Base-by-base conservation (phyloP, 2,329 filamentous ascomycete species). In the Orbilia quercus region DNA sequence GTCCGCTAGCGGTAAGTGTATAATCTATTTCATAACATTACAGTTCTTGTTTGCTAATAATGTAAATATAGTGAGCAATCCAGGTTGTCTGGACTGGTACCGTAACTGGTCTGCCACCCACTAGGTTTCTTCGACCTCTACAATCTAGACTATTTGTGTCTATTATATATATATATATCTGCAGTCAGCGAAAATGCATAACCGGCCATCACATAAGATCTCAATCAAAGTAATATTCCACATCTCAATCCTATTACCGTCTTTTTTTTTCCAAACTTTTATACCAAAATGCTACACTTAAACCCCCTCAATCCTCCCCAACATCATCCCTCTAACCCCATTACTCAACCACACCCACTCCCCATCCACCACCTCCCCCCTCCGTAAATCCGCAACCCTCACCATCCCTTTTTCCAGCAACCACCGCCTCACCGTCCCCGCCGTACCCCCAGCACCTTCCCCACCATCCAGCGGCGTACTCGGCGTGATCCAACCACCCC, bases 11-110 rank as follows among this genome's bases (percentile, higher is more conserved):
- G 93, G 98, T n/a, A 91, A 92, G 2, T 66, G n/a, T 9, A 47
- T 36, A 47, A 22, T 1, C 36, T 23, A n/a, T 47, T 22, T 23
- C 16, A 20, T 7, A 25, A n/a, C 4, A 45, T 4, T 34, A 14
- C 28, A 36, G 16, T 40, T 55, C 34, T 5, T n/a, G 18, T 53
- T n/a, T 7, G 48, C 60, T 66, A 63, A 71, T 25, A 20, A 45
- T 50, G 12, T 36, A 47, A 36, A 48, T 53, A 64, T 20, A 72
- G 69, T 73, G 47, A 73, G 69, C 48, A 98, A 98, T 80, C 89
- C 91, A 1, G 90, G 89, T 76, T 92, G 93, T 76, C 81, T 99
- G 76, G 89, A 91, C 42, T 98, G 92, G 90, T 98, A 97, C 81
- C 85, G 87, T 76, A 82, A 85, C 31, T 98, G 94, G 94, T 87